These are phyloP conservation scores for Crithidia mellificae DNA, from an alignment of 208 protist species.

Conservation along the genomic window DNA sequence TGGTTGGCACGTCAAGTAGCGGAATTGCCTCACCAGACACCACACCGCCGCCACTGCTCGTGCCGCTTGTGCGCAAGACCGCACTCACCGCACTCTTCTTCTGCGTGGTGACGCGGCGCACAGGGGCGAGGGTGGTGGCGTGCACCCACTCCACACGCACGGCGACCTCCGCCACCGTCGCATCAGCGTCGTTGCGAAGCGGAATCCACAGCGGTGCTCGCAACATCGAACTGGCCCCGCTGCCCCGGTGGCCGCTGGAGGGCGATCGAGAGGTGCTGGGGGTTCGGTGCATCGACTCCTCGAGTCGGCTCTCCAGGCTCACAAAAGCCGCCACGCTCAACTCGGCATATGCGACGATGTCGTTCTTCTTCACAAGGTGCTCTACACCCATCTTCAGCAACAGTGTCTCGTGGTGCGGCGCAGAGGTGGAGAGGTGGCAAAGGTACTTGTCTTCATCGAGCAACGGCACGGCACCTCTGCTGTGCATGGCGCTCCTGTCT, in stretches of 20 bases:
- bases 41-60: neutral
- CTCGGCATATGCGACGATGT: constrained; percentile 23
- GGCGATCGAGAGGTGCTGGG: neutral
- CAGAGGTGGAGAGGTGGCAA: constrained; percentile 9
- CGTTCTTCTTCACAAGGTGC: constrained; percentile 20
- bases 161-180: constrained; percentile 11
- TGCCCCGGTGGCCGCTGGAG: neutral
- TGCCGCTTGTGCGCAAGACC: neutral
- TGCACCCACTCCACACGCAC: constrained; percentile 19
- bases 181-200: neutral
- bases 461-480: constrained; percentile 9
- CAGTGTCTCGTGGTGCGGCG: constrained; percentile 9
- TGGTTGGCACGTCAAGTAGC: neutral
- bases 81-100: constrained; percentile 11
- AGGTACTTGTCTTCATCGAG: constrained; percentile 20
- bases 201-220: constrained; percentile 5
- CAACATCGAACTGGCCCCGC: too few species aligned
- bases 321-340: constrained; percentile 22
- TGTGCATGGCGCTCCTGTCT: too few species aligned
- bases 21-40: neutral
- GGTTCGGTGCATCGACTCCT: constrained; percentile 10
- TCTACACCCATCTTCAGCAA: constrained; percentile 19
- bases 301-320: constrained; percentile 15
- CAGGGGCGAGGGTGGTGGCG: neutral
- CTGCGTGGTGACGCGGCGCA: constrained; percentile 18